Evolutionary conservation across 495 filamentous ascomycete genomes (phyloP).

Genomic region (Parathielavia hyrcaniae): DNA sequence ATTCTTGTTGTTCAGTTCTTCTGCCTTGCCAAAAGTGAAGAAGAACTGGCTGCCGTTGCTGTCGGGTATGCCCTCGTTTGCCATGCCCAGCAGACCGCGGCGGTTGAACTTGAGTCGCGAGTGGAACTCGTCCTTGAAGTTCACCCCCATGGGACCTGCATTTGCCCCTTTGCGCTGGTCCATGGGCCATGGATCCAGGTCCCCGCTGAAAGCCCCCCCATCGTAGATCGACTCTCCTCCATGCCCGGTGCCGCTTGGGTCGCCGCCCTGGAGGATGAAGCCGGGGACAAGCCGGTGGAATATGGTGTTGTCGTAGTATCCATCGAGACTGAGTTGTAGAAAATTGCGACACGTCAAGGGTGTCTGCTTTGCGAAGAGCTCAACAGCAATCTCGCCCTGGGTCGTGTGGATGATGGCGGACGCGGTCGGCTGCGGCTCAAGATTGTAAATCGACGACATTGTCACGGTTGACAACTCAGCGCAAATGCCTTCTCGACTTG

Average conservation of each 20-base stretch:
- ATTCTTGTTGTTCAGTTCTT: constrained; percentile 81
- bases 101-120: constrained; percentile 87
- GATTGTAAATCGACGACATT: constrained; percentile 88
- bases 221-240: constrained; percentile 90
- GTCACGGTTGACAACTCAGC: background rate
- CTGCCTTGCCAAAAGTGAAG: constrained; percentile 74
- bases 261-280: constrained; percentile 91
- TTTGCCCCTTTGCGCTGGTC: constrained; percentile 54
- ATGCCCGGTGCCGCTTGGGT: constrained; percentile 75
- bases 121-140: constrained; percentile 86
- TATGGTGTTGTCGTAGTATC: constrained; percentile 85
- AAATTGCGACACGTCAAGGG: constrained; percentile 92
- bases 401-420: constrained; percentile 87
- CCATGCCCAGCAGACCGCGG: constrained; percentile 88
- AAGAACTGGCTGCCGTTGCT: constrained; percentile 96
- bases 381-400: constrained; percentile 76
- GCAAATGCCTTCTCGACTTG: background rate
- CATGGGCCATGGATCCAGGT: constrained; percentile 55
- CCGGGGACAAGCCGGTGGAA: constrained; percentile 90
- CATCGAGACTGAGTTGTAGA: constrained; percentile 87
- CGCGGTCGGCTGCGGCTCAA: constrained; percentile 87
- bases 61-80: constrained; percentile 65
- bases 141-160: constrained; percentile 48
- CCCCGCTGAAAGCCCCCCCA: constrained; percentile 66
- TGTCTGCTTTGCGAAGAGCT: constrained; percentile 89